Evolutionary conservation across 495 filamentous ascomycete genomes (phyloP).

Genomic region (Terfezia claveryi): DNA sequence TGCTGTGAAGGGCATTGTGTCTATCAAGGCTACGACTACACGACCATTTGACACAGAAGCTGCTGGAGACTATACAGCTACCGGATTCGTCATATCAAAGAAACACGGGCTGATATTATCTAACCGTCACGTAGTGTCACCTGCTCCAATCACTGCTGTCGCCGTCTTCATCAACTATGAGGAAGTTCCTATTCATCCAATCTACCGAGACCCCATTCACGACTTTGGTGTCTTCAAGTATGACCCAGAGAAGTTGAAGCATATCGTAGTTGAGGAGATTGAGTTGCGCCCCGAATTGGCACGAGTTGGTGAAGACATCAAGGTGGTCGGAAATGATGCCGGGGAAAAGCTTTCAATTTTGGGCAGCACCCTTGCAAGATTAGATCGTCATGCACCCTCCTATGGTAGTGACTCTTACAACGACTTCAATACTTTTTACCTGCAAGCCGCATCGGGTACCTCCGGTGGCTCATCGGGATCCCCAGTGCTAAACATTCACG

Average conservation of each 20-base stretch:
- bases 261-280: constrained; percentile 19
- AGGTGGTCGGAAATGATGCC: constrained; percentile 19
- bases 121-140: constrained; percentile 19
- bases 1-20: constrained; percentile 20
- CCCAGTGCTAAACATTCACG: constrained; percentile 18
- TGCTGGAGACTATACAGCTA: constrained; percentile 19
- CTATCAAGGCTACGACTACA: constrained; percentile 19
- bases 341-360: constrained; percentile 20
- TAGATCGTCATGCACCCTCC: constrained; percentile 17
- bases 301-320: constrained; percentile 19
- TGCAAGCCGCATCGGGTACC: constrained; percentile 20
- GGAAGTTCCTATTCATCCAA: constrained; percentile 17
- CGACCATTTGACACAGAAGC: constrained; percentile 20
- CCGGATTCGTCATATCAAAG: constrained; percentile 19
- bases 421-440: constrained; percentile 21
- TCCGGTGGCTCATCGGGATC: constrained; percentile 20
- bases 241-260: constrained; percentile 17
- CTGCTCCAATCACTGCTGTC: constrained; percentile 19
- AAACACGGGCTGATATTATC: constrained; percentile 19
- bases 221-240: constrained; percentile 20
- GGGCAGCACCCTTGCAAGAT: constrained; percentile 17
- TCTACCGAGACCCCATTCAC: constrained; percentile 19
- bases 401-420: constrained; percentile 19
- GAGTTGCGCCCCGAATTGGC: constrained; percentile 18
- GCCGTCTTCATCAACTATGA: constrained; percentile 21